Conservation (phyloP, 768 basidiomycete species). For the Tricholomella constricta region DNA sequence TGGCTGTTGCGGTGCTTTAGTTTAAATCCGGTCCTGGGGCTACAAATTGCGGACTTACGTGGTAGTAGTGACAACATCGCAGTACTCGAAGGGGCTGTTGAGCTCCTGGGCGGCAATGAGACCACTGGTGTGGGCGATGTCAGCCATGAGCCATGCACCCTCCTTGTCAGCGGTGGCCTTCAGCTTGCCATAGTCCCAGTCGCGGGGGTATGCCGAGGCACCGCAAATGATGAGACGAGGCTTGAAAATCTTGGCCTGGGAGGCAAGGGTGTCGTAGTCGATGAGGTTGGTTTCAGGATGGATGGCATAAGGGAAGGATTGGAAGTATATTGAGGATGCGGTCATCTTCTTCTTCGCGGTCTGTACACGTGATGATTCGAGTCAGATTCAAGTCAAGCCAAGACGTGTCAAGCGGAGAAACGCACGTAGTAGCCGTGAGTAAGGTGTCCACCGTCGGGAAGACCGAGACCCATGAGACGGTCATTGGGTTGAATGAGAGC, state of each 20-base stretch:
- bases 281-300: constrained; percentile 83
- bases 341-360: constrained; percentile 99
- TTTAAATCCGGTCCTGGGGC: not conserved
- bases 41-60: constrained; percentile 55
- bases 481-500: constrained; percentile 96
- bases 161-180: constrained; percentile 83
- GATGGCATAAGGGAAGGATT: constrained; percentile 92
- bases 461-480: constrained; percentile 97
- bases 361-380: constrained; percentile 36
- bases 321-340: constrained; percentile 99
- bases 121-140: constrained; percentile 97
- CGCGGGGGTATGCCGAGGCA: constrained; percentile 97
- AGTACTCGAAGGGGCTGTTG: constrained; percentile 90
- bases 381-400: constrained; percentile 6
- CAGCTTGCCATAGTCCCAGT: constrained; percentile 92
- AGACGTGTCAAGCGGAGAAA: not conserved
- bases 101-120: constrained; percentile 91
- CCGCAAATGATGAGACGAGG: constrained; percentile 95
- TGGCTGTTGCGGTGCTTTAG: constrained; percentile 52
- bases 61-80: constrained; percentile 97
- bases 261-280: constrained; percentile 79
- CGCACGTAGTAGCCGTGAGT: constrained; percentile 96
- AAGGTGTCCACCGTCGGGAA: constrained; percentile 96
- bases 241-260: constrained; percentile 94
- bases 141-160: constrained; percentile 91